Evolutionary conservation across 805 yeast genomes (phyloP), one percentile per base, ranked within the genome.

Genomic region (Metschnikowia peoriensis): DNA sequence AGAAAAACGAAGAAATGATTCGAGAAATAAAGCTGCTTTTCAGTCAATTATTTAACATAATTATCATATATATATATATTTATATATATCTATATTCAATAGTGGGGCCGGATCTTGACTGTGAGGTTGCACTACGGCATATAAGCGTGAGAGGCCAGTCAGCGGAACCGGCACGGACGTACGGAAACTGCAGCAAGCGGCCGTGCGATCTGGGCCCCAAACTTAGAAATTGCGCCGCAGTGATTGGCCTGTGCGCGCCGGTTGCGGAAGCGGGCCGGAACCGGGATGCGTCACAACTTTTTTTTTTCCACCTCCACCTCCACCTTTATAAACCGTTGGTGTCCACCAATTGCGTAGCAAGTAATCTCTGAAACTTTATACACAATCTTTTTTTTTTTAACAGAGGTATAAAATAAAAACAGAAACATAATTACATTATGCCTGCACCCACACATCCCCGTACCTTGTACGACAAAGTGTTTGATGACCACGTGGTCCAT

Each of bases 381-480:
- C n/a, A n/a, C n/a, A n/a, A n/a, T n/a, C n/a, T n/a, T n/a, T n/a
- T n/a, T n/a, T n/a, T n/a, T n/a, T n/a, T n/a, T n/a, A n/a, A n/a
- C n/a, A n/a, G n/a, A n/a, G n/a, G n/a, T n/a, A n/a, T n/a, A n/a
- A n/a, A n/a, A n/a, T n/a, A n/a, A n/a, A n/a, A n/a, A n/a, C n/a
- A n/a, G n/a, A n/a, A n/a, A n/a, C n/a, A n/a, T n/a, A n/a, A n/a
- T n/a, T n/a, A n/a, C n/a, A n/a, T n/a, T 6, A 55, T 53, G 58
- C 56, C 58, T 15, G 29, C 54, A 16, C 47, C 54, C 10, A 45
- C 50, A 38, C 41, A 53, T 16, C 62, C 60, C 14, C 51, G 43
- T 41, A 94, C 99, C 44, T 80, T 94, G 55, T 94, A 94, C 73
- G 99, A 94, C 73, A 94, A 94, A 79, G 97, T 94, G 65, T 94